Evolutionary conservation across 495 filamentous ascomycete genomes (phyloP), one percentile per base, ranked within the genome.

Genomic region (Chaetomium fimeti): DNA sequence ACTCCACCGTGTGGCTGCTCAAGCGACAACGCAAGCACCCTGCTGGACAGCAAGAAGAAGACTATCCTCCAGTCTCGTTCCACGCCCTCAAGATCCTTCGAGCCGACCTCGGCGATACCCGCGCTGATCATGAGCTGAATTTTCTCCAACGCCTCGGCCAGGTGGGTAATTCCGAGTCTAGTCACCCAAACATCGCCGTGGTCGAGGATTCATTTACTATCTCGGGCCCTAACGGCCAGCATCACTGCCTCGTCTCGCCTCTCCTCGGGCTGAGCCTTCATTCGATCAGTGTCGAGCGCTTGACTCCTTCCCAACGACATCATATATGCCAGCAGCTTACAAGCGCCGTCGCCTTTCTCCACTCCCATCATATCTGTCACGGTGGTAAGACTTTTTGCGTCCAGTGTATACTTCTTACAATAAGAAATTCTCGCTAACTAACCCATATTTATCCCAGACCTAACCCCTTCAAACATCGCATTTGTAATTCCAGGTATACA

Each of bases 341-440:
- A 61, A 61, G 58, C 28, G 58, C 58, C 20, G 58, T 61, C 29
- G 20, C 45, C 28, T 61, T 51, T 9, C 45, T 61, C n/a, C 58
- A 61, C 58, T 52, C 47, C 7, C 45, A 61, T 29, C 12, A 32
- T 27, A 47, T 61, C 45, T 61, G 58, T 22, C 58, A 61, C 22
- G 58, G 58, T 5, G 58, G 58, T 61, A 61, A 16, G 29, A 0
- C 20, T 43, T 22, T 22, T 32, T 32, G 18, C 22, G 8, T 43
- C 55, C 32, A 4, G 5, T 36, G 9, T 9, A 4, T 9, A 4
- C 32, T 36, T 5, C 32, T 9, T 5, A 36, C 9, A 36, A 36
- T 36, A 43, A 16, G 55, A 42, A 28, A 13, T 3, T 11, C 11
- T 29, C 13, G 15, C 16, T 60, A 49, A 32, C 55, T 3, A 59